Evolutionary conservation across 306 rosid species (phyloP), one percentile per base, ranked within the genome.

Genomic region (Lupinus albus): DNA sequence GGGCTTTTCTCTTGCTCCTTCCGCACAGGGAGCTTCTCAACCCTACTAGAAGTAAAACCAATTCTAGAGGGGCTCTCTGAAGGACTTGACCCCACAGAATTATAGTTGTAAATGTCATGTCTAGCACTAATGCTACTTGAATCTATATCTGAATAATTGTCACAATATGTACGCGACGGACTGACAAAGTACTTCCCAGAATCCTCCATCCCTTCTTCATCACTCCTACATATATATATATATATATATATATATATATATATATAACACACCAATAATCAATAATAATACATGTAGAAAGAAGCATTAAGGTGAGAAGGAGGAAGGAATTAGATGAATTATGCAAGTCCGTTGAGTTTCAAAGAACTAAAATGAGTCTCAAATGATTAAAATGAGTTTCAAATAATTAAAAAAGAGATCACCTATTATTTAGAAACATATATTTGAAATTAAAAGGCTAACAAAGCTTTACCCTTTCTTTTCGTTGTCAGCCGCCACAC

Each of bases 81-180:
- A 72, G 92, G 95, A 82, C 90, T 86, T 60, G 96, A 81, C 56
- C 80, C 98, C 74, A 48, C 78, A 50, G 87, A 86, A 77, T 61
- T 76, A 76, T 25, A 25, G 30, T 25, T 25, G 4, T 25, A 25
- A 25, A 25, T 25, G 30, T 25, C 30, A 25, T 79, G 77, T 78
- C 91, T 86, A 83, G 80, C 88, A 77, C 87, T 93, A 87, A 84
- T 71, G 80, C 89, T 93, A 93, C 76, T 66, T 52, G 90, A 86
- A 76, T 85, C 91, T 85, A 85, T 56, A 67, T 85, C 97, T 48
- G 87, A 80, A 84, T 75, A 70, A 78, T 82, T 76, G 57, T 82
- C 88, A 49, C 78, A 80, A 73, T 86, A 90, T 79, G 87, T 92
- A 90, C 84, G 84, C 14, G 85, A 81, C 65, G 84, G 92, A 82